phyloP scores from a whole-genome alignment of 2,329 filamentous ascomycete species.

The Fusarium sambucinum region DNA sequence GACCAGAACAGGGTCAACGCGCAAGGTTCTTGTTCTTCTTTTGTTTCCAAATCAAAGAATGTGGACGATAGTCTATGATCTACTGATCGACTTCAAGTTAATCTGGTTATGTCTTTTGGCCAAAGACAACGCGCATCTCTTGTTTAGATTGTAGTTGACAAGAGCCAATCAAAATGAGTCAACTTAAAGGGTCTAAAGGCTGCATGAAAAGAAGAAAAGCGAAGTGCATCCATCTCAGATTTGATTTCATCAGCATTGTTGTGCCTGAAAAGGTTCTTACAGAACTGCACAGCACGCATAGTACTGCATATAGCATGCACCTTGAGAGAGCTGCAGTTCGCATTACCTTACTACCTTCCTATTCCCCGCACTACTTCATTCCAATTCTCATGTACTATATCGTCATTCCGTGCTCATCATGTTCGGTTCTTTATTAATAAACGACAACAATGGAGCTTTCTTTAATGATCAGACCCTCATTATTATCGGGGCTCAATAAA shows the following conservation, averaged over 20 bases:
- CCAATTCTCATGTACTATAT: background rate
- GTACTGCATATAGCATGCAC: background rate
- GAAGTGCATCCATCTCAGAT: slow-evolving; percentile 12
- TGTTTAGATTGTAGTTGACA: slow-evolving; percentile 41
- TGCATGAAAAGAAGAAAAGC: slow-evolving; percentile 7
- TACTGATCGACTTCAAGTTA: background rate
- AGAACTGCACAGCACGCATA: background rate
- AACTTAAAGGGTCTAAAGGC: slow-evolving; percentile 21
- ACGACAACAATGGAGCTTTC: slow-evolving; percentile 3
- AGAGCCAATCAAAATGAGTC: slow-evolving; percentile 41
- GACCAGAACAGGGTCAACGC: slow-evolving; percentile 9
- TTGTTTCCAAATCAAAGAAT: slow-evolving; percentile 4
- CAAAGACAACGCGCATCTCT: slow-evolving; percentile 32
- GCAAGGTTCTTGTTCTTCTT: background rate
- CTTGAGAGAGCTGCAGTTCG: background rate
- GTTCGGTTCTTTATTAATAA: slow-evolving; percentile 3
- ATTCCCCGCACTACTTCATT: slow-evolving; percentile 14
- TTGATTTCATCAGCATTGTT: slow-evolving; percentile 8
- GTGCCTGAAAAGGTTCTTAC: slow-evolving; percentile 20
- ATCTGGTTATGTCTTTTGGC: slow-evolving; percentile 29
- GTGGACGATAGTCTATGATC: background rate
- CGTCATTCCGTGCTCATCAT: slow-evolving; percentile 32
- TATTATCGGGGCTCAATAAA: slow-evolving; percentile 16
- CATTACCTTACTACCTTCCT: background rate
- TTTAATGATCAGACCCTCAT: background rate